These are phyloP conservation scores for Claviceps humidiphila DNA, from an alignment of 2,329 filamentous ascomycete genomes.

Conservation along the genomic window DNA sequence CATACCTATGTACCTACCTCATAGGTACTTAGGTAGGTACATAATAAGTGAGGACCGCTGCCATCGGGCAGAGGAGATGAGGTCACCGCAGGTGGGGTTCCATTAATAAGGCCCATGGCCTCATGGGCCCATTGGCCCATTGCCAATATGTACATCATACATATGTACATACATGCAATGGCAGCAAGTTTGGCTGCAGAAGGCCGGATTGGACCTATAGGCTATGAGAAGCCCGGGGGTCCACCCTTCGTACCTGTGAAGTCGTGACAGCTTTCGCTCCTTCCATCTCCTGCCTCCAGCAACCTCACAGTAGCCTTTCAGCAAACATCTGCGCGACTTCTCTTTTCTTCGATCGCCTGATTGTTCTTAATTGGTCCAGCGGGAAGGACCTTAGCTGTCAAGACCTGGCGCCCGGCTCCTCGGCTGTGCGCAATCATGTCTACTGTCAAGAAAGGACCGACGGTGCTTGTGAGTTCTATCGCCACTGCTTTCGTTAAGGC, in stretches of 20 bases:
- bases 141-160: too few relatives aligned
- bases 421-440: conserved; percentile 20
- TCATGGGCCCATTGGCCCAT: too few relatives aligned
- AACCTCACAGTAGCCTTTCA: background rate
- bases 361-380: background rate
- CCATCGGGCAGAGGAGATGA: background rate
- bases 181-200: background rate
- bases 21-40: too few relatives aligned
- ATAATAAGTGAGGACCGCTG: too few relatives aligned
- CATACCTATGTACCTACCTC: too few relatives aligned
- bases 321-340: background rate
- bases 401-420: background rate
- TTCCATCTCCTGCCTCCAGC: background rate
- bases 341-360: background rate
- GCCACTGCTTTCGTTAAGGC: background rate
- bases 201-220: background rate
- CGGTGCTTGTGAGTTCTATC: conserved; percentile 38
- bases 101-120: too few relatives aligned
- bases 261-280: background rate
- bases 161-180: too few relatives aligned
- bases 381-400: background rate
- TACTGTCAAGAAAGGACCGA: conserved; percentile 42
- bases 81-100: background rate
- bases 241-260: background rate
- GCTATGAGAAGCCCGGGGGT: background rate